These are phyloP conservation scores for Bacidia rubella DNA, from an alignment of 495 filamentous ascomycete species.

Conservation along the genomic window DNA sequence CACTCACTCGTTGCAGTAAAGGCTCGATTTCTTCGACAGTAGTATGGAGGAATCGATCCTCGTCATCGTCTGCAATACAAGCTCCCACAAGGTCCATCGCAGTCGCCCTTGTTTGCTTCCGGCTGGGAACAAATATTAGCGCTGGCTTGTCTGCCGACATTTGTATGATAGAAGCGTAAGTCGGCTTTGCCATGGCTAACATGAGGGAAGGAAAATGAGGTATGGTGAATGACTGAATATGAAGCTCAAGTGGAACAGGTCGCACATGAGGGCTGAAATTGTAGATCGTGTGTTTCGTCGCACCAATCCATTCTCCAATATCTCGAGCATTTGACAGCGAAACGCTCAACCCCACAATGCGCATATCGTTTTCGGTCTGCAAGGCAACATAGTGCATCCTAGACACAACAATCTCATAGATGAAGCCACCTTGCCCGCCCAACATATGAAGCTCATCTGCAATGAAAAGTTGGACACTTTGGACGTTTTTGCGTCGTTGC, in stretches of 20 bases:
- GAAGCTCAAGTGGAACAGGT: constrained; percentile 77
- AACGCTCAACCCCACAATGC: constrained; percentile 83
- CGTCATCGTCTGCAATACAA: constrained; percentile 76
- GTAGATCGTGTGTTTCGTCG: constrained; percentile 95
- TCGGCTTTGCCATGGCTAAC: constrained; percentile 94
- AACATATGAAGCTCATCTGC: constrained; percentile 94
- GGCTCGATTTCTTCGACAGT: constrained; percentile 67
- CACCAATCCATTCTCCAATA: constrained; percentile 96
- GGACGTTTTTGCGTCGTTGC: constrained; percentile 90
- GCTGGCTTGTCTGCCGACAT: constrained; percentile 79
- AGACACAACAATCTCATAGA: constrained; percentile 92
- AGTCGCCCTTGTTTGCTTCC: constrained; percentile 82
- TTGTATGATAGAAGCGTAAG: constrained; percentile 73
- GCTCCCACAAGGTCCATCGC: constrained; percentile 80
- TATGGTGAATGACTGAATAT: constrained; percentile 90
- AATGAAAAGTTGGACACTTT: constrained; percentile 82
- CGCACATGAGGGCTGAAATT: constrained; percentile 93
- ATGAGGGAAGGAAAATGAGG: constrained; percentile 96
- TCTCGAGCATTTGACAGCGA: constrained; percentile 87
- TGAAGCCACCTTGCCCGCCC: constrained; percentile 77
- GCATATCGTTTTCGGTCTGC: constrained; percentile 71
- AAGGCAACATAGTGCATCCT: constrained; percentile 94
- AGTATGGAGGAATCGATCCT: constrained; percentile 84
- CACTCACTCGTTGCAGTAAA: constrained; percentile 66
- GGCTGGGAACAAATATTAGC: constrained; percentile 78